Evolutionary conservation across 1,139 yeast species (phyloP), one percentile per base, ranked within the genome.

Genomic region (Hyphopichia fennica): DNA sequence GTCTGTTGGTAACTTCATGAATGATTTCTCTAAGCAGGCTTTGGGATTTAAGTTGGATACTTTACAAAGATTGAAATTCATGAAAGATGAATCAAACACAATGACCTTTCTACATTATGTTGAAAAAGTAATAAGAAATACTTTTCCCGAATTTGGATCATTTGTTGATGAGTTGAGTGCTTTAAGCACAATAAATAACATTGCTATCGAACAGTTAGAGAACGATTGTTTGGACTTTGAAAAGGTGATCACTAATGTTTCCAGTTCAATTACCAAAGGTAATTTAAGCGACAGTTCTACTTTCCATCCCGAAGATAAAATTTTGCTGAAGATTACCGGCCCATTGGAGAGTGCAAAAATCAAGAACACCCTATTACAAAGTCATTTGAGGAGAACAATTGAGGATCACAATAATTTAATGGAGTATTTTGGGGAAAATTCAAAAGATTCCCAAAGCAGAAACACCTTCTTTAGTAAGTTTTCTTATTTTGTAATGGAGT

Each of bases 1-100:
- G 49, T 84, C 86, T 16, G 84, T 93, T 45, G 99, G 98, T 18
- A 93, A 93, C 57, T 90, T 83, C 57, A 93, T 93, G 98, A 93
- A 93, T 60, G 96, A 88, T 56, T 66, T 73, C 27, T 70, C 86
- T 7, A 90, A 87, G 55, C 84, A 84, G 51, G 97, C 96, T 0
- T 65, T 76, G 42, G 99, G 98, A 1, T 90, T 93, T 67, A 84
- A 81, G 53, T 69, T 93, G 35, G 87, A 88, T 28, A 87, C 96
- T 1, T 70, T 93, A 44, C 95, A 84, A 51, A 73, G 96, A 52
- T 72, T 93, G 44, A 87, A 84, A 40, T 89, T 90, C 57, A 84
- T 95, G 67, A 93, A 93, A 63, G 96, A 90, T 56, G 77, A 82
- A 28, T 79, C 82, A 48, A 89, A 87, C 53, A 80, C 88, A 7